Percentiles rank a stretch among this genome's conserved stretches.
These are phyloP conservation scores for Lipomyces orientalis DNA, from an alignment of 805 yeast species.

Conservation along the genomic window DNA sequence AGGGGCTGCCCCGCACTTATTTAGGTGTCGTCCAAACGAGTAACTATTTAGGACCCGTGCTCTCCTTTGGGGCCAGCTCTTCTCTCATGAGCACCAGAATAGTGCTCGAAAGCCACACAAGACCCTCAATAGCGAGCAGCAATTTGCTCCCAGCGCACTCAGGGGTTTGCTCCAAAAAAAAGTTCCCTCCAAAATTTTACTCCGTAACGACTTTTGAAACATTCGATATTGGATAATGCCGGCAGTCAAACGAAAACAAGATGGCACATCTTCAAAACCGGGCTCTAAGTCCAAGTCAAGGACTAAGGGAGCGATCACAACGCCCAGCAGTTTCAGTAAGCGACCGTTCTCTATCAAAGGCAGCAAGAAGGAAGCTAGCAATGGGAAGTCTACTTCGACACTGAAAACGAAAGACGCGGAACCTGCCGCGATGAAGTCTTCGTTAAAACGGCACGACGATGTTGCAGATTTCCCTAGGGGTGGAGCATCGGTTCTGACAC, in stretches of 20 bases:
- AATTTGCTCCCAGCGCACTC: neutral
- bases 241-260: slow-evolving; percentile 23
- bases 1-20: no score
- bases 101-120: neutral
- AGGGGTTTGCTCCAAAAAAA: neutral
- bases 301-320: neutral
- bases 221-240: slow-evolving; percentile 18
- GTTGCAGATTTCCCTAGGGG: slow-evolving; percentile 92
- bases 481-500: slow-evolving; percentile 75
- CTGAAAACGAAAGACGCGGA: neutral
- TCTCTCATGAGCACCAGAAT: no score
- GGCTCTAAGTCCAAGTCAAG: neutral
- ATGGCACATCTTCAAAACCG: slow-evolving; percentile 1
- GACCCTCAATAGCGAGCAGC: neutral
- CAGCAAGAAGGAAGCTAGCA: neutral
- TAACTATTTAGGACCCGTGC: no score
- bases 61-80: no score
- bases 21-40: no score
- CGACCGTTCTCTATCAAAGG: slow-evolving; percentile 16
- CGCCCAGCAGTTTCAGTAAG: slow-evolving; percentile 12
- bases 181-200: slow-evolving; percentile 1
- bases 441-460: slow-evolving; percentile 34
- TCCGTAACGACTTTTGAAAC: neutral
- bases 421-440: slow-evolving; percentile 6
- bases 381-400: neutral